Base-by-base conservation (phyloP, 2,329 filamentous ascomycete species). In the Cytospora paraplurivora region DNA sequence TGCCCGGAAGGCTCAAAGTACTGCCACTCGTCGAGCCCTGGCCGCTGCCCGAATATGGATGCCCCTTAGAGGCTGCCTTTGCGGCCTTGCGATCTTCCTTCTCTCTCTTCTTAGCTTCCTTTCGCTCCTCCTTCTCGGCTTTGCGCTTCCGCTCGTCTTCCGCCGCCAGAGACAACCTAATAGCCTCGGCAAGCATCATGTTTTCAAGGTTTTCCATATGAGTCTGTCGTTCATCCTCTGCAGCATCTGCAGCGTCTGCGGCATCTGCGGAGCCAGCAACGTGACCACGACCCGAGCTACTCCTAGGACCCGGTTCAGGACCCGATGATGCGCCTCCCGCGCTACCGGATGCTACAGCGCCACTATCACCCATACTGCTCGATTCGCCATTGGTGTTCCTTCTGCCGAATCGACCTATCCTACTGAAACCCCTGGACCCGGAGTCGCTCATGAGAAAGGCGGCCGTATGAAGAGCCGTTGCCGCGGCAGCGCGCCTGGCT, bases 151-250 rank as follows among this genome's bases (percentile, higher is more conserved):
- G 85, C 50, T 98, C 94, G 71, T 98, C 94, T 74, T 99, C 95
- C 1, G 92, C 89, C 0, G 90, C 93, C n/a, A 99, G 80, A 55
- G 93, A 97, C 35, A 97, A 76, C 47, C 95, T 84, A 55, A 99
- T 96, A 0, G 95, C 95, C 75, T 99, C 95, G 82, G 95, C 92
- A 81, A 98, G 93, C 95, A 99, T 99, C 81, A 99, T 91, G 56
- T 97, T 94, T 74, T 99, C 95, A 0, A 98, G 82, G 69, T 98
- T 93, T 27, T 96, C 92, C 72, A 96, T 86, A 35, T 92, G 83
- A 62, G 73, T 74, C 53, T 81, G 65, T 34, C 65, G 75, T 64
- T 80, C 71, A 62, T 70, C 52, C 66, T 68, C 63, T 66, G 70
- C 51, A 63, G 70, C 63, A 27, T 27, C 27, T 27, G 27, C 27